Base-by-base conservation (phyloP, 2,329 filamentous ascomycete genomes). In the Cytospora schulzeri region DNA sequence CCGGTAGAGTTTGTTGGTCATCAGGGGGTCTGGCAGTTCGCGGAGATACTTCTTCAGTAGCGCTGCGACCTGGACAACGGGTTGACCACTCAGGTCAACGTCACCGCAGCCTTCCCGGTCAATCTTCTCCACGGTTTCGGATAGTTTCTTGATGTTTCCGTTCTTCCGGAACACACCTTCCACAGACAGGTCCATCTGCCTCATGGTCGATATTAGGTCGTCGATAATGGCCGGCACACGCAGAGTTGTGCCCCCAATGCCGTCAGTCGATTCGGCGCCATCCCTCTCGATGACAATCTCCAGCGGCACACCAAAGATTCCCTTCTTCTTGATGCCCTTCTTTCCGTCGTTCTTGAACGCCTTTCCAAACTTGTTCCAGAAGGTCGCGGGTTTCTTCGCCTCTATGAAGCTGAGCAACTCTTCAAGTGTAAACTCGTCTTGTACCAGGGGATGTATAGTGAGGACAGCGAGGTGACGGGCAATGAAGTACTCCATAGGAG, bases 101-200 rank as follows among this genome's bases (percentile, higher is more conserved):
- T 89, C 87, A 69, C 96, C 92, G 66, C 91, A 91, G 51, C 92
- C 94, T 61, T 92, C 90, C 53, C 87, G 87, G 75, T 99, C 95
- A 68, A 99, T 93, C 70, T 89, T 83, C 63, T 96, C 92, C 48
- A 92, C 89, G 8, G 96, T 82, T 67, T 97, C 93, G 70, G 91
- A 92, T 53, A 97, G 83, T 70, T 93, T 91, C 76, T 95, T 94
- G 79, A 99, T 97, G 76, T 98, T 99, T 71, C 95, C 95, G 72
- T 98, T 99, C 84, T 99, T 99, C 71, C 95, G 89, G 86, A 99
- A 99, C 26, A 99, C 93, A 71, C 95, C 95, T 77, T 99, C 95
- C 1, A 99, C 92, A 1, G 94, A 98, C 80, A 99, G 93, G 76
- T 99, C 95, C 92, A 99, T 98, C 77, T 94, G 95, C 71, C 93